A percentile compares a stretch with the other conserved stretches of the same genome.
These are phyloP conservation scores for Ramicandelaber brevisporus DNA, from an alignment of 192 early-diverging fungal species.

Conservation along the genomic window DNA sequence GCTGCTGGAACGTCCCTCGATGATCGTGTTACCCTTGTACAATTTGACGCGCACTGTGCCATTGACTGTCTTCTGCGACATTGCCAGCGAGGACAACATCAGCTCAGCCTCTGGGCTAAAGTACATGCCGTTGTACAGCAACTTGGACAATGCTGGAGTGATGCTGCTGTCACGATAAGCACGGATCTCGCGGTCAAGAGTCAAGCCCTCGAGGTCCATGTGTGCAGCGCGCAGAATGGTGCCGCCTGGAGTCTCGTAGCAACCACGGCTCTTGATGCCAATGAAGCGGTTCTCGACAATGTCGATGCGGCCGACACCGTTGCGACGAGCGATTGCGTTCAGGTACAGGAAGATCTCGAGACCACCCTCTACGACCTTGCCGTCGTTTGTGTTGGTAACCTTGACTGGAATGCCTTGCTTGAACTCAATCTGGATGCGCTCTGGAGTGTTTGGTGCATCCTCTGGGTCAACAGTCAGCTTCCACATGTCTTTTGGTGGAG, in stretches of 20 bases:
- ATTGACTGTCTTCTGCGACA: constrained; percentile 67
- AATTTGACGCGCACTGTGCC: constrained; percentile 86
- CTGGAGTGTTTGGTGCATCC: constrained; percentile 84
- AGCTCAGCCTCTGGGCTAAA: constrained; percentile 90
- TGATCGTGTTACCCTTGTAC: constrained; percentile 78
- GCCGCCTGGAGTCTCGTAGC: constrained; percentile 97
- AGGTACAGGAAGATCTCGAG: constrained; percentile 85
- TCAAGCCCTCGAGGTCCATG: constrained; percentile 86
- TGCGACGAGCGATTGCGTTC: constrained; percentile 82
- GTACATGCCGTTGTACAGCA: constrained; percentile 91
- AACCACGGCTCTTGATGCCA: constrained; percentile 95
- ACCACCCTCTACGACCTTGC: constrained; percentile 31
- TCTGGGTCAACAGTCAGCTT: constrained; percentile 93
- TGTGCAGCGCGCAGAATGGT: constrained; percentile 88
- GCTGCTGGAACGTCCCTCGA: constrained; percentile 75
- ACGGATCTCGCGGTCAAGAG: constrained; percentile 87
- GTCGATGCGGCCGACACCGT: constrained; percentile 95
- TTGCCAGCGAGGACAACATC: constrained; percentile 51
- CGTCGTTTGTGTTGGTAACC: constrained; percentile 61
- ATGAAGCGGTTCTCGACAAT: constrained; percentile 99
- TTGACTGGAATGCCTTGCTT: constrained; percentile 65
- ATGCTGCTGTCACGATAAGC: constrained; percentile 80
- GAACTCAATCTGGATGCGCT: constrained; percentile 83
- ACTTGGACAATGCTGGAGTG: constrained; percentile 37
- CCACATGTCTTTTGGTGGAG: constrained; percentile 99